Base-by-base conservation (phyloP, 1,284 basidiomycete species). In the Butyriboletus appendiculatus region DNA sequence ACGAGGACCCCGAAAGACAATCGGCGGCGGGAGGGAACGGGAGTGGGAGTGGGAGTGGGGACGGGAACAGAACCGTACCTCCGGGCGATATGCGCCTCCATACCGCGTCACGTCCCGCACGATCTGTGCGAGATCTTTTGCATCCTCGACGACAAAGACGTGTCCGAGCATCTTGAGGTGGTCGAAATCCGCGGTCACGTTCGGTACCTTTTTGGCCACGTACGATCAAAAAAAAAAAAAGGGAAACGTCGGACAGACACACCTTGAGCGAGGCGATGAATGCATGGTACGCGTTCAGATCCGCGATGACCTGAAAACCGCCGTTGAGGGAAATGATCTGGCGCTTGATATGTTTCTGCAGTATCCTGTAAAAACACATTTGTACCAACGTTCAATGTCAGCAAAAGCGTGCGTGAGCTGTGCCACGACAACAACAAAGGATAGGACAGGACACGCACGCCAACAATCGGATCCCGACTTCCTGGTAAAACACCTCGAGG, bases 121-220 rank as follows among this genome's bases (percentile, higher is more conserved):
- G 63, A 98, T 96, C 73, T 94, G 89, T 30, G 94, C 95, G 5
- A 99, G 78, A 67, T 98, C 95, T 64, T 94, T 96, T 0, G 94
- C 94, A 58, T 96, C 93, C 61, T 90, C 87, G 8, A 92, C 90
- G 46, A 98, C 93, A 69, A 89, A 99, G 9, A 98, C 91, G 65
- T 97, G 94, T 0, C 95, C 96, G 8, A 98, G 78, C 92, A 98
- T 96, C 73, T 97, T 98, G 52, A 99, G 80, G 62, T 95, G 89
- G 15, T 94, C 88, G 64, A 98, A 98, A 60, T 97, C 94, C 0
- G 86, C 79, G 0, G 87, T 86, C 20, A 98, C 87, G 24, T 76
- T 74, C 20, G 84, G 76, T 2, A 86, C 77, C 81, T 84, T 42
- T 18, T 18, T 14, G 14, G 5, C n/a, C 15, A 45, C 1, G 11